Evolutionary conservation across 805 yeast species (phyloP), one percentile per base, ranked within the genome.

Genomic region (Komagataella phaffii): DNA sequence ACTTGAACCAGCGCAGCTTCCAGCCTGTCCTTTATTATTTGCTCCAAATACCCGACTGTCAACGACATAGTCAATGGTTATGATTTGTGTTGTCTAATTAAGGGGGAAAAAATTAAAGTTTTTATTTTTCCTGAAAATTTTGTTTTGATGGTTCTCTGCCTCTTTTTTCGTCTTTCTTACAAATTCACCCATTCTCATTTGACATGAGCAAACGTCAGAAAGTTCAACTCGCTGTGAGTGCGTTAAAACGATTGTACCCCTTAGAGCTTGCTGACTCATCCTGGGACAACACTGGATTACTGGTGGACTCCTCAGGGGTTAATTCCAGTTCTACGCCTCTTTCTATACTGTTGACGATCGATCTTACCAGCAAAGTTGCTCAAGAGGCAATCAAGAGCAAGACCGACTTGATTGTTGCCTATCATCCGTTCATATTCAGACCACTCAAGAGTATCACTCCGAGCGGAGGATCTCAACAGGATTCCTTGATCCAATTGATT

Each of bases 241-340:
- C 65, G 0, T 81, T 91, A 53, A 87, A 88, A 61, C 80, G 77
- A 56, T 69, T 81, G n/a, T 93, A 86, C 61, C 99, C 99, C 2
- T 64, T 77, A 14, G 77, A 76, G 47, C 75, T 85, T 54, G 97
- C 98, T 0, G 98, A 91, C 59, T 72, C 74, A 18, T 65, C 89
- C 2, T 93, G 99, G 99, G 99, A 93, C 62, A 93, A 93, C 64
- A 90, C 96, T 0, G 99, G 99, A 1, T 71, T 93, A 40, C 66
- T 93, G 47, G 83, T 93, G 7, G 96, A 90, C 60, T 68, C 91
- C 43, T 67, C 80, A 8, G 59, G 58, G 3, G 50, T 53, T 3
- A 50, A 55, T 7, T 46, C 49, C 3, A 17, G 48, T 6, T 46
- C 49, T 6, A 59, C 57, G 17, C 54, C 56, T n/a, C 57, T 69